A percentile compares a stretch with the other conserved stretches of the same genome.
Conservation (phyloP, 176 grass and related monocot species). For the Bromus sterilis region DNA sequence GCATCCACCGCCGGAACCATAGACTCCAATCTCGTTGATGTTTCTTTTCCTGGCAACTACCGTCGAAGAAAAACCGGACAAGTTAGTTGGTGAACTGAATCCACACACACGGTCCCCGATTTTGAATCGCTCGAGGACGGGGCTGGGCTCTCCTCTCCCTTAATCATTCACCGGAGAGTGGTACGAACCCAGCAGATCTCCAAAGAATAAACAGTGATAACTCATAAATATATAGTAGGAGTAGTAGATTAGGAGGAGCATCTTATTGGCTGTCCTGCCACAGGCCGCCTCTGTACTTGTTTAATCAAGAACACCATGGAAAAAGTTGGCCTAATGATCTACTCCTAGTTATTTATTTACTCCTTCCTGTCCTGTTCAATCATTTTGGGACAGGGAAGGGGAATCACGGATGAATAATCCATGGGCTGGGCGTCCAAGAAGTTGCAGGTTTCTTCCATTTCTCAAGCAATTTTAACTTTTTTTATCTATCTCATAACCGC, state of each 20-base stretch:
- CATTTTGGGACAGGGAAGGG: conserved; percentile 12
- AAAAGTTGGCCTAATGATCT: conserved; percentile 10
- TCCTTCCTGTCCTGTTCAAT: conserved; percentile 28
- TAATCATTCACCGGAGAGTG: conserved; percentile 20
- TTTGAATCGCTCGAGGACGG: conserved; percentile 8
- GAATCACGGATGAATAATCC: conserved; percentile 4
- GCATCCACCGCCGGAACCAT: background rate
- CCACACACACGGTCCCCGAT: conserved; percentile 31
- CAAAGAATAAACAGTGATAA: conserved; percentile 38
- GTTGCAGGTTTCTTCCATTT: background rate
- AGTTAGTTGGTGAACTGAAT: conserved; percentile 31
- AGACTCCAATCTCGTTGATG: background rate
- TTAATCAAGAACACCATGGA: conserved; percentile 32
- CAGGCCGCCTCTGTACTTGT: conserved; percentile 33
- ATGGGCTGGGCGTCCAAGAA: conserved; percentile 31
- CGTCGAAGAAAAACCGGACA: conserved; percentile 14
- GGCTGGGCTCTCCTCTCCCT: background rate
- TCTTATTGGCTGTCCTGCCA: conserved; percentile 26
- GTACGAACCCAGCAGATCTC: conserved; percentile 36
- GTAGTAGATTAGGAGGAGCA: conserved; percentile 29
- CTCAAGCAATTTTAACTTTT: background rate
- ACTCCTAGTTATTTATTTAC: background rate
- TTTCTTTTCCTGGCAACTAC: background rate
- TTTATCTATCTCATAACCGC: background rate
- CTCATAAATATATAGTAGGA: conserved; percentile 18